Conservation (phyloP, 2,329 filamentous ascomycete genomes). For the Xylaria sp. region DNA sequence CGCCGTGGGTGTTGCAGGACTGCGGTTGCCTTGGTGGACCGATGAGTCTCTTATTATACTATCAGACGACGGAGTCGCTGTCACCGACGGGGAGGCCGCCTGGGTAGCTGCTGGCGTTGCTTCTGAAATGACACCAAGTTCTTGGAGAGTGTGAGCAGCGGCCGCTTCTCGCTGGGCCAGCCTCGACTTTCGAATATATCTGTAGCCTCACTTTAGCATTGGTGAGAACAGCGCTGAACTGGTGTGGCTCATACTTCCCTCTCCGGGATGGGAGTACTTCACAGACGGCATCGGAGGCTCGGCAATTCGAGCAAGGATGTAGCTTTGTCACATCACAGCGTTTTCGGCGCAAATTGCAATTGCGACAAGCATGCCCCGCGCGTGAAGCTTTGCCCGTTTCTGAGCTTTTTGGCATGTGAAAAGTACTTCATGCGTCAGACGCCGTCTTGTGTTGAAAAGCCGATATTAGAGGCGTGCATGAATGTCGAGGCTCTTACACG, state of each 20-base stretch:
- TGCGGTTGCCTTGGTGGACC: neutral
- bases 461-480: neutral
- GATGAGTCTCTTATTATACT: neutral
- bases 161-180: neutral
- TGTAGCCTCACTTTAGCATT: neutral
- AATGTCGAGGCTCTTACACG: neutral
- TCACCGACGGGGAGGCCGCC: neutral
- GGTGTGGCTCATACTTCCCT: neutral
- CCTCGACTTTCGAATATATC: neutral
- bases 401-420: conserved; percentile 6
- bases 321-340: neutral
- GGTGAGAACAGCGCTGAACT: neutral
- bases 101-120: neutral
- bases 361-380: conserved; percentile 1
- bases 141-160: neutral
- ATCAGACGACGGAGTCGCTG: neutral
- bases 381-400: conserved; percentile 4
- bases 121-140: neutral
- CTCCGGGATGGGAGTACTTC: neutral
- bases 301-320: conserved; percentile 5
- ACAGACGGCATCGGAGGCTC: neutral
- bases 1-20: neutral
- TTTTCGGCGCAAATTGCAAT: conserved; percentile 1
- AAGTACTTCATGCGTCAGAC: neutral
- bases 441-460: conserved; percentile 4